Base-by-base conservation (phyloP, 2,329 filamentous ascomycete genomes). In the Blumeria hordei region DNA sequence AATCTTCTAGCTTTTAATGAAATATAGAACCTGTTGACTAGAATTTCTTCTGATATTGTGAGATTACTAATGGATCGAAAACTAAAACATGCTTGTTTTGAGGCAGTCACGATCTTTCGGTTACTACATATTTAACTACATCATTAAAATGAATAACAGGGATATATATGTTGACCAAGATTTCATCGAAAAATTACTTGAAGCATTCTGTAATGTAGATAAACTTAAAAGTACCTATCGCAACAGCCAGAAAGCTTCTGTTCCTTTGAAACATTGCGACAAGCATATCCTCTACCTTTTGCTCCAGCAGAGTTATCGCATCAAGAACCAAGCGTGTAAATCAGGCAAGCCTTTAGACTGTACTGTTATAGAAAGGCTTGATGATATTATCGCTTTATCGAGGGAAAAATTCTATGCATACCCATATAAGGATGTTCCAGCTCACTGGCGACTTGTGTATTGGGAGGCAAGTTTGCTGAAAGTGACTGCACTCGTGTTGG, bases 371-470 rank as follows among this genome's bases (percentile, higher is more conserved):
- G 44, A 60, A 35, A 69, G 77, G 50, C 65, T 78, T n/a, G 67
- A 74, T 37, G 75, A 83, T 56, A 66, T 83, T 14, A 67, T 78
- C 5, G 69, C 71, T 7, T 67, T 83, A 12, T 76, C 81, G 0
- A 78, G 79, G 55, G 70, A 75, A 44, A 82, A 79, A 59, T 76
- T 90, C 58, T 83, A 88, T 61, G 74, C 80, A 3, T 86, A 77
- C 58, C 74, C 78, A 1, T 88, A 78, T 64, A 75, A 75, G 58
- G 72, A 79, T 35, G 74, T 90, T 6, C 82, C 81, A 0, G 63
- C 66, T 8, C 77, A 74, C 62, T 92, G 85, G 85, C 71, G 80
- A 28, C 71, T 78, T 59, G 67, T 88, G 5, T 88, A 85, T 63
- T 80, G 81, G 0, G 82, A 88, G 55, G 77, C 81, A 1, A 76